Percentiles rank a stretch among this genome's conserved stretches.
Evolutionary conservation across 768 basidiomycete species (phyloP).

Genomic region (Pholiota molesta): DNA sequence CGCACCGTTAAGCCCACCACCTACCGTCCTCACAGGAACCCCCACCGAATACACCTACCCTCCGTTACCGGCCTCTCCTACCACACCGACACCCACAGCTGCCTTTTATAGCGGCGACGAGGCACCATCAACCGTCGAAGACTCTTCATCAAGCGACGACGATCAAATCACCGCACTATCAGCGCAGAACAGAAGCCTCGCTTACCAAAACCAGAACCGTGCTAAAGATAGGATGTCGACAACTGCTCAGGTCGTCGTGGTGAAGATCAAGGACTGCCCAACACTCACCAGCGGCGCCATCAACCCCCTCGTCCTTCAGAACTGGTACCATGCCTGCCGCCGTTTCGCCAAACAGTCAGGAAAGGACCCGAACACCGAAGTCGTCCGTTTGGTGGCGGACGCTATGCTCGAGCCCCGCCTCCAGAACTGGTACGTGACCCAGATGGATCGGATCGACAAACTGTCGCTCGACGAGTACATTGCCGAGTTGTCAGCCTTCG

Average conservation of each 20-base stretch:
- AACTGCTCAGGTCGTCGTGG: not conserved
- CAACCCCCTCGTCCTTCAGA: not conserved
- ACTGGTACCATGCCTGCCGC: constrained; percentile 2
- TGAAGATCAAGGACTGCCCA: not conserved
- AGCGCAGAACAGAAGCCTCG: not conserved
- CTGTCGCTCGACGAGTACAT: not conserved
- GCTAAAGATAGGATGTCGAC: not conserved
- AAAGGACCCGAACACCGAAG: constrained; percentile 2
- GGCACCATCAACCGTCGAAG: not conserved
- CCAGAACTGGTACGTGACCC: not conserved
- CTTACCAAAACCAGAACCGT: not conserved
- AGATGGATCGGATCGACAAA: not conserved
- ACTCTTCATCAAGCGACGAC: not conserved
- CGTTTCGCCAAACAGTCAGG: not conserved
- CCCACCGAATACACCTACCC: not conserved
- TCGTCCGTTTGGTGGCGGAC: not conserved
- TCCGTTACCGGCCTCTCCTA: not conserved
- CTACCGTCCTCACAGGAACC: not conserved
- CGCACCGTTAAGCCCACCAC: not conserved
- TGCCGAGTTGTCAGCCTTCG: not conserved
- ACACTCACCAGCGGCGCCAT: not conserved
- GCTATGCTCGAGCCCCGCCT: not conserved
- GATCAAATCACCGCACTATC: not conserved
- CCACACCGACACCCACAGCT: not conserved
- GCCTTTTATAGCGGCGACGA: not conserved